A percentile compares a stretch with the other conserved stretches of the same genome.
phyloP scores from a whole-genome alignment of 352 stramenopile genomes.

The Phytophthora colocasiae region DNA sequence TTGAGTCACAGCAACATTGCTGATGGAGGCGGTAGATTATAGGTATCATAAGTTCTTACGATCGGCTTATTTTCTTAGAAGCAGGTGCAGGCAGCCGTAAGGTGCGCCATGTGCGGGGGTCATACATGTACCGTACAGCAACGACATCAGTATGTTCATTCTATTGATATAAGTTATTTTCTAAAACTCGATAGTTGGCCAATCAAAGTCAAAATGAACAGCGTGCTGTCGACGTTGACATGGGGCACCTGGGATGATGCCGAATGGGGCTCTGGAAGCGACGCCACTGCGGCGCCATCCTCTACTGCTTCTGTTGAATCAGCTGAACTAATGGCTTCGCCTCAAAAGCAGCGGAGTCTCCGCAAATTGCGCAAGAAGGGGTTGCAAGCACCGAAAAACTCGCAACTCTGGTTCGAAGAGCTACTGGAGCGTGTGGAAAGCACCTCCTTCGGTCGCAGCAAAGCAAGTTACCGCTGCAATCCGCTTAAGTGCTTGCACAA shows the following conservation, averaged over 20 bases:
- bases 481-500: conserved; percentile 59
- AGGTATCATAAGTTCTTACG: too few species aligned
- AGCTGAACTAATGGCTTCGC: background rate
- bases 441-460: conserved; percentile 41
- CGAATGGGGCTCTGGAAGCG: conserved; percentile 16
- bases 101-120: too few species aligned
- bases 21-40: too few species aligned
- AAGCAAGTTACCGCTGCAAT: conserved; percentile 64
- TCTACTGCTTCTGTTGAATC: background rate
- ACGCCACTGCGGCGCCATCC: background rate
- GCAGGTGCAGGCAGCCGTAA: too few species aligned
- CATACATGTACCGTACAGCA: too few species aligned
- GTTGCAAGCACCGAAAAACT: conserved; percentile 49
- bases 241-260: conserved; percentile 81
- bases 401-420: conserved; percentile 80
- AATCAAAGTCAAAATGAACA: conserved; percentile 51
- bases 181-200: background rate
- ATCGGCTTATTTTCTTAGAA: too few species aligned
- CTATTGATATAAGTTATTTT: background rate
- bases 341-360: conserved; percentile 42
- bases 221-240: conserved; percentile 66
- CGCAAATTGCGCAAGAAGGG: conserved; percentile 63
- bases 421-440: conserved; percentile 62
- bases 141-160: too few species aligned
- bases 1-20: too few species aligned